Evolutionary conservation across 768 basidiomycete species (phyloP).

Genomic region (Pholiota conissans): DNA sequence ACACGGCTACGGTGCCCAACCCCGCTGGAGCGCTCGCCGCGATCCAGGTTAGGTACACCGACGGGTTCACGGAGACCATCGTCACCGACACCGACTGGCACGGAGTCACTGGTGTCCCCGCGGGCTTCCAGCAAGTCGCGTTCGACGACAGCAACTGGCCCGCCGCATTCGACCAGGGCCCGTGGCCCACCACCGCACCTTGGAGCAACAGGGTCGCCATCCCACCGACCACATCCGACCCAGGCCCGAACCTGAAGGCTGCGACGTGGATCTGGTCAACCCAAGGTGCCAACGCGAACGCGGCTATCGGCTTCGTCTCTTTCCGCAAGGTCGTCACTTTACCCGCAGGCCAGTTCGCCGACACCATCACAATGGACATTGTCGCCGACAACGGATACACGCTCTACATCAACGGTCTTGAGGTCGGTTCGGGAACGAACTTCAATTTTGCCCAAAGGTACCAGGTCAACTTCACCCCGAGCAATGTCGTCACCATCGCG

Average conservation of each 20-base stretch:
- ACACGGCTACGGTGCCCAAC: constrained; percentile 8
- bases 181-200: background rate
- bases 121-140: constrained; percentile 27
- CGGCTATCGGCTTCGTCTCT: constrained; percentile 25
- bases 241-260: constrained; percentile 21
- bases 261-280: constrained; percentile 34
- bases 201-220: constrained; percentile 14
- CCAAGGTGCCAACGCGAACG: constrained; percentile 21
- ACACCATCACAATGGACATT: constrained; percentile 24
- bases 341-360: constrained; percentile 20
- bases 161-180: constrained; percentile 24
- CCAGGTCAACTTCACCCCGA: constrained; percentile 18
- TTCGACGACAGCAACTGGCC: constrained; percentile 32
- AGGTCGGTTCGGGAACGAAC: constrained; percentile 23
- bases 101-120: constrained; percentile 19
- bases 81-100: constrained; percentile 32
- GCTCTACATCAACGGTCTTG: constrained; percentile 28
- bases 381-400: constrained; percentile 26
- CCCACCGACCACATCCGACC: constrained; percentile 17
- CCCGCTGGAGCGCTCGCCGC: constrained; percentile 30
- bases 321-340: constrained; percentile 28
- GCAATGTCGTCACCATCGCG: constrained; percentile 22
- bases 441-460: constrained; percentile 12
- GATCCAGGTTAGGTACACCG: constrained; percentile 29
- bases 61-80: constrained; percentile 29